phyloP scores from a whole-genome alignment of 768 basidiomycete species.

The Dioszegia hungarica region DNA sequence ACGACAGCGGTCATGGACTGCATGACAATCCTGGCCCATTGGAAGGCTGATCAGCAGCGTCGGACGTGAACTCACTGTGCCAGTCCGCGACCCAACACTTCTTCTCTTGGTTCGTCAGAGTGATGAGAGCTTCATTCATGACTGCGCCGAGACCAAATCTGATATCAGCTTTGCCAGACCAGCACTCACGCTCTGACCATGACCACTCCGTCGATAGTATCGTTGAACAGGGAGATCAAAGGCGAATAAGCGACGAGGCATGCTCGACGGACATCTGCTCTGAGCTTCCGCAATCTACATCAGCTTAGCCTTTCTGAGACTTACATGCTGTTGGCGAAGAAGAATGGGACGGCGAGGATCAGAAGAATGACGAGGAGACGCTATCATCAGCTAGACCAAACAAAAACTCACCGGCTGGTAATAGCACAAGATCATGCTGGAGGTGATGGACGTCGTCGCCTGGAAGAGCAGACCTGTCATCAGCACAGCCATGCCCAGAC shows the following conservation, averaged over 20 bases:
- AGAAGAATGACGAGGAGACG: conserved; percentile 16
- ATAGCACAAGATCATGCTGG: conserved; percentile 12
- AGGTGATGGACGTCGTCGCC: conserved; percentile 7
- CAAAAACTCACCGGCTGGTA: neutral
- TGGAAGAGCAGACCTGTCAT: conserved; percentile 9
- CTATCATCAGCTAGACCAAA: neutral
- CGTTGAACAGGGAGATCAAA: conserved; percentile 35
- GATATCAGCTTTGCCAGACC: neutral
- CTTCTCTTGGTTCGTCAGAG: conserved; percentile 32
- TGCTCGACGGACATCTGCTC: conserved; percentile 36
- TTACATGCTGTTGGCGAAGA: conserved; percentile 24
- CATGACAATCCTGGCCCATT: conserved; percentile 31
- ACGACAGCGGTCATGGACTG: conserved; percentile 25
- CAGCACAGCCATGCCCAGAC: neutral
- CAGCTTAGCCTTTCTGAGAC: conserved; percentile 3
- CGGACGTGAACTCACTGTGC: conserved; percentile 14
- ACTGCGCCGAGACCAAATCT: conserved; percentile 31
- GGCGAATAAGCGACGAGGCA: conserved; percentile 24
- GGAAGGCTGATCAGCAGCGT: conserved; percentile 19
- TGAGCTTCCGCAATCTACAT: conserved; percentile 24
- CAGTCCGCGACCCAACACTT: conserved; percentile 22
- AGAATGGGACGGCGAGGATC: conserved; percentile 23
- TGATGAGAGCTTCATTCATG: conserved; percentile 14
- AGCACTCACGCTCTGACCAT: conserved; percentile 38
- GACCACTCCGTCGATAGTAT: conserved; percentile 35